Percentiles rank a stretch among this genome's conserved stretches.
These are phyloP conservation scores for Melampsora americana DNA, from an alignment of 1,284 basidiomycete species.

Conservation along the genomic window DNA sequence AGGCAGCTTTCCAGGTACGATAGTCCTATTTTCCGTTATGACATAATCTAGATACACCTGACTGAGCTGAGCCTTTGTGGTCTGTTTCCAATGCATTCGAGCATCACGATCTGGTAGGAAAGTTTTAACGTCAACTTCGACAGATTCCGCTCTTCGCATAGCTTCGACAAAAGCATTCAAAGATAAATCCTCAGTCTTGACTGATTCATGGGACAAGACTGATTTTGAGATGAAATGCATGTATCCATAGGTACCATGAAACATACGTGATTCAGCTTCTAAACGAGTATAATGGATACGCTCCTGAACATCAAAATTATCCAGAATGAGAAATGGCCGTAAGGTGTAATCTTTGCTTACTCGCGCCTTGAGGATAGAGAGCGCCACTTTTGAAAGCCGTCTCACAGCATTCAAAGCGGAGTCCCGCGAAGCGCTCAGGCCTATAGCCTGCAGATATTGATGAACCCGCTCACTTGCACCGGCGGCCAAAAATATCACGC, in stretches of 20 bases:
- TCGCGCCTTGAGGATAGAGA: not conserved
- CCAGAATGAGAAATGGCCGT: constrained; percentile 5
- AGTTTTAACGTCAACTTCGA: not conserved
- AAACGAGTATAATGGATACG: constrained; percentile 2
- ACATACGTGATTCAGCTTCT: not conserved
- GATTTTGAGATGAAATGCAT: not conserved
- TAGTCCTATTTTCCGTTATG: not conserved
- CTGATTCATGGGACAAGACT: not conserved
- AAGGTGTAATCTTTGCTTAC: not conserved
- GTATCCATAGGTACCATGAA: constrained; percentile 24
- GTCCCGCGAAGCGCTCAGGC: not conserved
- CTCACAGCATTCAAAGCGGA: not conserved
- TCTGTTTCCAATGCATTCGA: not conserved
- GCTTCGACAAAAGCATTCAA: not conserved
- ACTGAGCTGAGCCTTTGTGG: constrained; percentile 11
- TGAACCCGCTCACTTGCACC: constrained; percentile 4
- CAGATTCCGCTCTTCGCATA: not conserved
- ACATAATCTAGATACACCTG: not conserved
- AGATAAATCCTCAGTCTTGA: not conserved
- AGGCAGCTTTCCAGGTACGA: too few relatives aligned
- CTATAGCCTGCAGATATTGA: constrained; percentile 12
- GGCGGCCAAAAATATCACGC: constrained; percentile 3
- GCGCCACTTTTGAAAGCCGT: not conserved
- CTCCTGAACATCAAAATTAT: constrained; percentile 31
- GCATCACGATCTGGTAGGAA: not conserved